Evolutionary conservation across 2,329 filamentous ascomycete species (phyloP).

Genomic region (Malbranchea zuffiana): DNA sequence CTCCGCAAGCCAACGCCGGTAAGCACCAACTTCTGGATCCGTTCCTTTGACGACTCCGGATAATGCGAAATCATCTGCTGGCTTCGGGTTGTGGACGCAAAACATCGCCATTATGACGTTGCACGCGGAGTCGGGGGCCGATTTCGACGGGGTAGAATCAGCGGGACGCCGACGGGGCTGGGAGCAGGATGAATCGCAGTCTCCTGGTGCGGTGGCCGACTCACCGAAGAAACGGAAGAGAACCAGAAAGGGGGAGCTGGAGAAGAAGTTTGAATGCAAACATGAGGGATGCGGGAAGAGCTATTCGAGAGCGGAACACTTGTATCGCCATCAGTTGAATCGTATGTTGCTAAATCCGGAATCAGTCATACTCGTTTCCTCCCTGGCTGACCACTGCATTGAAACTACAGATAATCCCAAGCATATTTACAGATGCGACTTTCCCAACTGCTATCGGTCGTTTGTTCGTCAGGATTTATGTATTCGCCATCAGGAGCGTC

Average conservation of each 20-base stretch:
- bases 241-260: constrained; percentile 35
- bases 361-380: not conserved
- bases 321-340: constrained; percentile 94
- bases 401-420: constrained; percentile 75
- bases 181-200: constrained; percentile 6
- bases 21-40: too few species aligned
- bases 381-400: too few species aligned
- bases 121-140: constrained; percentile 1
- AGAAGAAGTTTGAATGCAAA: constrained; percentile 62
- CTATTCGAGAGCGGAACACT: constrained; percentile 90
- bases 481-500: constrained; percentile 70
- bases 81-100: not conserved
- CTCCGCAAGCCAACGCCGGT: too few species aligned
- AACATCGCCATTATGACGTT: not conserved
- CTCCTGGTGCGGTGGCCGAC: constrained; percentile 4
- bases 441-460: constrained; percentile 75
- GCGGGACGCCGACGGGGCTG: constrained; percentile 4
- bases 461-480: constrained; percentile 93
- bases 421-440: constrained; percentile 88
- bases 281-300: constrained; percentile 85
- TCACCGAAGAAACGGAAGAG: constrained; percentile 34
- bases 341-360: constrained; percentile 44
- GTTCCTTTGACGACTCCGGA: too few species aligned
- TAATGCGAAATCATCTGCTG: constrained; percentile 5
- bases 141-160: not conserved